Conservation (phyloP, 2,329 filamentous ascomycete species). For the Fusarium luffae region DNA sequence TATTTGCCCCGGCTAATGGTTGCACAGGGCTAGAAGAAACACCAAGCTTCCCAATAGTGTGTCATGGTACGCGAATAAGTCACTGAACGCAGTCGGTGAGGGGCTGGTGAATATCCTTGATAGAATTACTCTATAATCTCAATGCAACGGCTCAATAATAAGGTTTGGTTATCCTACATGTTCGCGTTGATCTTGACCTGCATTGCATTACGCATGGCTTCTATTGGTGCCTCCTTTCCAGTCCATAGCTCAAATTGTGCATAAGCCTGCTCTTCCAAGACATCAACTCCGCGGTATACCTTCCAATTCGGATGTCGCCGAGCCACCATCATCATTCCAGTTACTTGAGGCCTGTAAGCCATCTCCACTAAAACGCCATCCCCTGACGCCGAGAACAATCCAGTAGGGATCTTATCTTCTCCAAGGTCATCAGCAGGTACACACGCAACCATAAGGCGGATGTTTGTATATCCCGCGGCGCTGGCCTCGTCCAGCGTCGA, state of each 20-base stretch:
- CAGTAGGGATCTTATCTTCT: neutral
- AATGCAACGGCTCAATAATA: neutral
- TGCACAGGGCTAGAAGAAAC: neutral
- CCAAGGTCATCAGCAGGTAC: neutral
- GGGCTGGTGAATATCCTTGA: rapidly evolving
- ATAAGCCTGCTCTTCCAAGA: slow-evolving; percentile 11
- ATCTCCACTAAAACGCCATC: slow-evolving; percentile 1
- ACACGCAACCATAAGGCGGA: neutral
- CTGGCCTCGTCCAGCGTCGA: neutral
- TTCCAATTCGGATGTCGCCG: neutral
- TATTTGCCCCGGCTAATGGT: neutral
- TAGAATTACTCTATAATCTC: neutral
- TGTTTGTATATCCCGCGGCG: rapidly evolving
- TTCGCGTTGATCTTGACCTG: neutral
- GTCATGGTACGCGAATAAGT: neutral
- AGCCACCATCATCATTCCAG: slow-evolving; percentile 3
- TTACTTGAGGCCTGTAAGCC: slow-evolving; percentile 1
- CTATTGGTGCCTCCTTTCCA: neutral
- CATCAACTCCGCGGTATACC: neutral
- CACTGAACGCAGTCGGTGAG: neutral
- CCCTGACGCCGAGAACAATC: neutral
- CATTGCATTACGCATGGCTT: slow-evolving; percentile 5
- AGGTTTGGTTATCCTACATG: neutral
- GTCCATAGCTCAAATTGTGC: slow-evolving; percentile 11
- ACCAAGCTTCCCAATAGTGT: neutral